These are phyloP conservation scores for Excoecaria agallocha DNA, from an alignment of 345 rosid species.

Conservation along the genomic window DNA sequence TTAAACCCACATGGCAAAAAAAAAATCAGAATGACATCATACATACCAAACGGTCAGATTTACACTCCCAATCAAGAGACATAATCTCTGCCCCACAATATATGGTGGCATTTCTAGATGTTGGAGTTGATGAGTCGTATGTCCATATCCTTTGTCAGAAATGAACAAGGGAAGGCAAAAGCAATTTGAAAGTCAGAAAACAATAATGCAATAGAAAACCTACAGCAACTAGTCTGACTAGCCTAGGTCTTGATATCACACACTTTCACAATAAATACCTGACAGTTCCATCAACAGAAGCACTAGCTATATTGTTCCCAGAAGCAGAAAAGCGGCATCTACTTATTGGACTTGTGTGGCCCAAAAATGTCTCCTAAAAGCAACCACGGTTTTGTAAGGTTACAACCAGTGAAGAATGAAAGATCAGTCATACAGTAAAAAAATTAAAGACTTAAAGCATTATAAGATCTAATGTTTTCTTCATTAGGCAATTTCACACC, in stretches of 20 bases:
- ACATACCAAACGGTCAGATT: constrained; percentile 72
- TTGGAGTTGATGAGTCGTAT: constrained; percentile 58
- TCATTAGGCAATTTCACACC: constrained; percentile 41
- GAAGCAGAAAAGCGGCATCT: constrained; percentile 73
- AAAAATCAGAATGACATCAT: constrained; percentile 3
- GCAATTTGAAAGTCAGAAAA: constrained; percentile 7
- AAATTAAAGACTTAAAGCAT: neutral
- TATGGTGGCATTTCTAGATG: constrained; percentile 77
- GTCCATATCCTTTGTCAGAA: constrained; percentile 60
- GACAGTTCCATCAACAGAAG: constrained; percentile 74
- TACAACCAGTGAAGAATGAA: neutral
- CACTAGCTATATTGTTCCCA: constrained; percentile 74
- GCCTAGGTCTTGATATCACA: constrained; percentile 14
- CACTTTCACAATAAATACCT: constrained; percentile 38
- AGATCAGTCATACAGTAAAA: neutral
- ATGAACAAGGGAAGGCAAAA: constrained; percentile 7
- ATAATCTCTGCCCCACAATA: constrained; percentile 70
- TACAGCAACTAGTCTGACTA: constrained; percentile 9
- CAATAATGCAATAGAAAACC: constrained; percentile 13
- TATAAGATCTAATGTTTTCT: neutral
- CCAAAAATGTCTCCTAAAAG: constrained; percentile 62
- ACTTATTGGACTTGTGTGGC: constrained; percentile 70
- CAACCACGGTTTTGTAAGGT: constrained; percentile 4
- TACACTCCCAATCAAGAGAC: constrained; percentile 80
- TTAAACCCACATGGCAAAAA: constrained; percentile 2